Base-by-base conservation (phyloP, 192 early-diverging fungal species). In the Coemansia aciculifera region DNA sequence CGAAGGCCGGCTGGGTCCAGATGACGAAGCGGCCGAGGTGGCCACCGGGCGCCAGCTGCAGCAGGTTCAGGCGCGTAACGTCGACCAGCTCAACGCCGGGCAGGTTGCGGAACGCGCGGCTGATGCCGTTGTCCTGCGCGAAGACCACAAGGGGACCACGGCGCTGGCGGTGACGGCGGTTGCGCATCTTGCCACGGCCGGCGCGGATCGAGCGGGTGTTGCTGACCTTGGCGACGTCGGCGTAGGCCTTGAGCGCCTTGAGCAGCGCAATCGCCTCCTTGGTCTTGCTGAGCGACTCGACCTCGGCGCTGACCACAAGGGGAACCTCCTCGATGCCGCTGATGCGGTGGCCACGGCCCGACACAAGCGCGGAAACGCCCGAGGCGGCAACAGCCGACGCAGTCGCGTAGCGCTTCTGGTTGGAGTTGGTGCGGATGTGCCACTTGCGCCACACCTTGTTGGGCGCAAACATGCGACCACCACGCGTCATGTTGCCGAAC, bases 381-480 rank as follows among this genome's bases (percentile, higher is more conserved):
- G 93, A 90, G 71, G 97, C 95, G 70, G 97, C 97, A 77, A 99
- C 85, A 73, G 95, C 96, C 76, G 97, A 99, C 56, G 89, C 96
- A 66, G 92, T 93, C 36, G 95, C 97, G 86, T 91, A 99, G 74
- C 96, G 92, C 89, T 94, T 94, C 89, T 98, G 94, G 92, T 96
- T 97, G 81, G 90, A 73, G 94, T 96, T 96, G 85, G 92, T 95
- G 90, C 96, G 96, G 72, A 98, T 87, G 89, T 98, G 96, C 96
- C 97, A 99, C 90, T 96, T 97, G 87, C 96, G 89, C 94, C 94
- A 98, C 85, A 91, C 90, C 91, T 99, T 99, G 89, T 94, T 99
- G 59, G 97, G 97, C 68, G 97, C 95, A 79, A 97, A 99, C 97
- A 99, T 99, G 69, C 95, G 92, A 85, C 97, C 96, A 74, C 94